phyloP scores from a whole-genome alignment of 2,329 filamentous ascomycete species.

The Dothideomycetes sp. region DNA sequence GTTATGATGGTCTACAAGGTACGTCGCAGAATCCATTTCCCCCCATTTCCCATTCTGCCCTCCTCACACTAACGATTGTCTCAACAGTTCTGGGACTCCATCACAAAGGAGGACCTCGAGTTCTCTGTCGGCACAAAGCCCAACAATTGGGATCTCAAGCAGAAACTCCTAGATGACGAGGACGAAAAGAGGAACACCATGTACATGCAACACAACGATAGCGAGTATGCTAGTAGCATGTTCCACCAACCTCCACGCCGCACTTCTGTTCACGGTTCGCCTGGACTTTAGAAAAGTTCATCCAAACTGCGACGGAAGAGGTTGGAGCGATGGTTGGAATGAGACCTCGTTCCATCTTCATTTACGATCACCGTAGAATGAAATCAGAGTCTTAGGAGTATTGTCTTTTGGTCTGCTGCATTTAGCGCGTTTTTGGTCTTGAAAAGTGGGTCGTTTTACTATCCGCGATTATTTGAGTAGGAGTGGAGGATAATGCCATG shows the following conservation, averaged over 20 bases:
- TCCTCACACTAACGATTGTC: too few species aligned
- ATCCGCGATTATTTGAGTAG: too few species aligned
- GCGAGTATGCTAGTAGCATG: conserved; percentile 44
- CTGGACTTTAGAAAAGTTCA: neutral
- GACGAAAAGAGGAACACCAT: conserved; percentile 65
- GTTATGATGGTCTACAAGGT: conserved; percentile 99
- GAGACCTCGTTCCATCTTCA: neutral
- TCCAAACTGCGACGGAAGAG: neutral
- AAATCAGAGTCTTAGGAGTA: too few species aligned
- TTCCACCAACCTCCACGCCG: conserved; percentile 23
- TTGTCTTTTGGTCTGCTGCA: too few species aligned
- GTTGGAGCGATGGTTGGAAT: neutral
- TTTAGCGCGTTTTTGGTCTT: too few species aligned
- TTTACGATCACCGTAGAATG: too few species aligned
- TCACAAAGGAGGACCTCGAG: conserved; percentile 94
- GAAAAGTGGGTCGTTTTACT: too few species aligned
- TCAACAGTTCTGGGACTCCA: conserved; percentile 93
- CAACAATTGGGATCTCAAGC: conserved; percentile 98
- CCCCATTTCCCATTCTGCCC: neutral
- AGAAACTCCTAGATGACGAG: conserved; percentile 64
- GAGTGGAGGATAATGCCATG: too few species aligned
- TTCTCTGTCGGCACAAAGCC: conserved; percentile 92
- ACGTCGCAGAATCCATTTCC: conserved; percentile 14
- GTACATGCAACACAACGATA: conserved; percentile 47
- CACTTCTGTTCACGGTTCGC: conserved; percentile 7